Evolutionary conservation across 257 asterid species (phyloP).

Genomic region (Solanum chiquidenum): DNA sequence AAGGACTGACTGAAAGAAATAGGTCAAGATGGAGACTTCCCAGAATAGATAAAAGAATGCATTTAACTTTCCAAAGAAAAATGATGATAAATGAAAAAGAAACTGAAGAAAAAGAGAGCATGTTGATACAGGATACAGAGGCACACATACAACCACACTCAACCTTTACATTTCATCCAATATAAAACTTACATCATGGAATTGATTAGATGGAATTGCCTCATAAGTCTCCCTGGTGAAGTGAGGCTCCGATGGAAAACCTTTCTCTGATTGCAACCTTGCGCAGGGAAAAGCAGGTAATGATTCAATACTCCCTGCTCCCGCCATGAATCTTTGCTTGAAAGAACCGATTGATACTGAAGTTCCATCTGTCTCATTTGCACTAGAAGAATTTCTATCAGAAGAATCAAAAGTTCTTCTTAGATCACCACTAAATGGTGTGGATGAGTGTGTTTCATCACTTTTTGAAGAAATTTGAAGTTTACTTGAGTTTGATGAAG

Average conservation of each 20-base stretch:
- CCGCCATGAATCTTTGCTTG: constrained; percentile 20
- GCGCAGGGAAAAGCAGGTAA: constrained; percentile 20
- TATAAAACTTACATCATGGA: constrained; percentile 51
- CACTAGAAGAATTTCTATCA: constrained; percentile 22
- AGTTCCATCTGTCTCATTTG: constrained; percentile 27
- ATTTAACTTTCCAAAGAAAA: not conserved
- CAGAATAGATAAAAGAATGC: not conserved
- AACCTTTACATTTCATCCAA: not conserved
- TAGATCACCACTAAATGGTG: constrained; percentile 12
- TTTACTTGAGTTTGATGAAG: constrained; percentile 16
- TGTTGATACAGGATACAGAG: not conserved
- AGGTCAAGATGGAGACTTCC: not conserved
- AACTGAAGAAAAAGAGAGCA: not conserved
- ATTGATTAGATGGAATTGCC: constrained; percentile 46
- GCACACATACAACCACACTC: not conserved
- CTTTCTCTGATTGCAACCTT: constrained; percentile 20
- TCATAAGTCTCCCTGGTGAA: constrained; percentile 29
- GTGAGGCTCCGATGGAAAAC: constrained; percentile 27
- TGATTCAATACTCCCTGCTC: constrained; percentile 24
- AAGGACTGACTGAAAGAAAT: not conserved
- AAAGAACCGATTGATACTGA: constrained; percentile 20
- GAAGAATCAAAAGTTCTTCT: constrained; percentile 9
- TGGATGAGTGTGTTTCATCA: constrained; percentile 13
- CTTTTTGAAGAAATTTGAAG: not conserved
- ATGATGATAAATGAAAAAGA: not conserved